Evolutionary conservation across 2,329 filamentous ascomycete species (phyloP).

Genomic region (Arthrinium phaeospermum): DNA sequence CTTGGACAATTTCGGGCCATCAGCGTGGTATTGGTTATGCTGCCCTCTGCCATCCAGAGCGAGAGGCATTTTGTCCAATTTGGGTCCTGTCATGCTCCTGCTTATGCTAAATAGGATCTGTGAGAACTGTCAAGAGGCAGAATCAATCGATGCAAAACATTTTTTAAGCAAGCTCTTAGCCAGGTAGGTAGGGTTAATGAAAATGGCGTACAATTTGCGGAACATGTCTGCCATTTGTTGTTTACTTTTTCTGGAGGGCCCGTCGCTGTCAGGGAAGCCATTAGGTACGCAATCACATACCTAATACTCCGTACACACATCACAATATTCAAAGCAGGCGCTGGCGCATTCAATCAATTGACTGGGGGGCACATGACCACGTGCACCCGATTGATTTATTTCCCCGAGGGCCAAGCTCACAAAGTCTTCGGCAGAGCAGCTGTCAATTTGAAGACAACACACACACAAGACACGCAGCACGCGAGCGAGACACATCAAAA

Average conservation of each 20-base stretch:
- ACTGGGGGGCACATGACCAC: background rate
- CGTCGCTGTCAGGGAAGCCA: background rate
- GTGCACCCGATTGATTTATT: conserved; percentile 15
- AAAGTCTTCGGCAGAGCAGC: background rate
- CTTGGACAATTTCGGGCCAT: background rate
- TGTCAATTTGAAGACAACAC: background rate
- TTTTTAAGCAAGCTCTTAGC: background rate
- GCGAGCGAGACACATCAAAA: background rate
- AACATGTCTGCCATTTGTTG: conserved; percentile 4
- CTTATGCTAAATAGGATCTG: background rate
- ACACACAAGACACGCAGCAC: conserved; percentile 9
- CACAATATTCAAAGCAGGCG: background rate
- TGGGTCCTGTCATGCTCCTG: background rate
- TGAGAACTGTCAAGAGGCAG: background rate
- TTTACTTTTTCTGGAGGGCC: background rate
- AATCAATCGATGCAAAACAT: background rate
- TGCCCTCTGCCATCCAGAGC: background rate
- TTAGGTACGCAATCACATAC: background rate
- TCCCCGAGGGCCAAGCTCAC: conserved; percentile 7
- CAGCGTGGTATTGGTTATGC: conserved; percentile 6
- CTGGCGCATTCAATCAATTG: background rate
- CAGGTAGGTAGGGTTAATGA: background rate
- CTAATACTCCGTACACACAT: background rate
- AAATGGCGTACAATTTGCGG: background rate
- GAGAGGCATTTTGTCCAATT: conserved; percentile 13